These are phyloP conservation scores for Sordariomycetes sp. DNA, from an alignment of 2,329 filamentous ascomycete species.

Conservation along the genomic window DNA sequence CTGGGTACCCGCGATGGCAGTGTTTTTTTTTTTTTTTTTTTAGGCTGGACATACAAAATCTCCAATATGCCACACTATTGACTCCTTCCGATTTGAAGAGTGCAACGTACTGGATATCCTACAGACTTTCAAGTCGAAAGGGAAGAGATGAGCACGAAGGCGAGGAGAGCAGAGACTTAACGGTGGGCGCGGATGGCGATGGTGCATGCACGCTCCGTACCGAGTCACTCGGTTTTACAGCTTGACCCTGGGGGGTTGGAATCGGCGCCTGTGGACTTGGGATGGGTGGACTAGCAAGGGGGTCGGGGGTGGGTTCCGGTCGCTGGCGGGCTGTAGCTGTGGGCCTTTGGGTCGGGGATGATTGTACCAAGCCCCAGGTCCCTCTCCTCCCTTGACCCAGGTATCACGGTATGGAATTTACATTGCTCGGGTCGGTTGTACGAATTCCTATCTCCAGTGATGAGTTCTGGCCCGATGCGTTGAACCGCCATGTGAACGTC, in stretches of 20 bases:
- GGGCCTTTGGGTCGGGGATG: conserved; percentile 4
- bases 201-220: not conserved
- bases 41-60: too few relatives aligned
- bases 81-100: too few relatives aligned
- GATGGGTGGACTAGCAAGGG: conserved; percentile 2
- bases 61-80: too few relatives aligned
- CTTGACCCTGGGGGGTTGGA: not conserved
- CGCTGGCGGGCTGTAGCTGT: conserved; percentile 3
- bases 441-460: not conserved
- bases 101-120: too few relatives aligned
- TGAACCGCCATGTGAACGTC: too few relatives aligned
- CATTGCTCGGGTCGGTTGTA: not conserved
- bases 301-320: conserved; percentile 1
- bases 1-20: too few relatives aligned
- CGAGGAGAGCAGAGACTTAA: not conserved
- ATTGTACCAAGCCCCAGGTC: not conserved
- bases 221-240: not conserved
- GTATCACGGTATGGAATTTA: not conserved
- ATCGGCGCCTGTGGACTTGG: not conserved
- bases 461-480: too few relatives aligned
- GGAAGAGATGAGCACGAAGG: not conserved
- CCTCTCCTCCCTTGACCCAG: not conserved
- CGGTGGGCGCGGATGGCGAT: not conserved
- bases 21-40: not conserved
- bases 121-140: too few relatives aligned